Conservation (phyloP, 768 basidiomycete species). For the Rhodotorula kratochvilovae region DNA sequence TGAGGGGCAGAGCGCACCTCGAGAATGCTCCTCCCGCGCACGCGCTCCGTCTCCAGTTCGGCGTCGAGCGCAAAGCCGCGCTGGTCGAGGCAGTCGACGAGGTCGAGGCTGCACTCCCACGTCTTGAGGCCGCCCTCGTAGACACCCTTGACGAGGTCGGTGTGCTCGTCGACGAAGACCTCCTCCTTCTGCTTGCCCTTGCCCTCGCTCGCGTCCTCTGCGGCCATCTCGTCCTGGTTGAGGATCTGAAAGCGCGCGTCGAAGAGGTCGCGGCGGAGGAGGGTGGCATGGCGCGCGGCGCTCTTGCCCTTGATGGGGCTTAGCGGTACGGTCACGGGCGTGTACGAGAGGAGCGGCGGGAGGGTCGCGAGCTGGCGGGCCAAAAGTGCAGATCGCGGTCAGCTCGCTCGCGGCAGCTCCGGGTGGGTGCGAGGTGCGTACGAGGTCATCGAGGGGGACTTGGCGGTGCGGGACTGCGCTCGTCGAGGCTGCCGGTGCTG, state of each 20-base stretch:
- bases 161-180: conserved; percentile 70
- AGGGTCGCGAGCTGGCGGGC: conserved; percentile 61
- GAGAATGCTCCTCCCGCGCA: conserved; percentile 58
- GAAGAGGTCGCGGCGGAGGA: conserved; percentile 81
- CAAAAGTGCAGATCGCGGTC: background rate
- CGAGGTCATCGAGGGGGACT: conserved; percentile 45
- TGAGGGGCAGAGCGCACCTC: conserved; percentile 58
- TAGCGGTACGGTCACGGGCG: conserved; percentile 60
- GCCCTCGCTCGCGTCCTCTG: conserved; percentile 36
- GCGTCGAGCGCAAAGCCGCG: conserved; percentile 28
- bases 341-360: conserved; percentile 73
- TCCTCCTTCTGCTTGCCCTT: conserved; percentile 44
- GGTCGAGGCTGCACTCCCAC: conserved; percentile 91
- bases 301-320: conserved; percentile 34
- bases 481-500: background rate
- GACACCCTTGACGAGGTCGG: conserved; percentile 82
- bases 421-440: conserved; percentile 13
- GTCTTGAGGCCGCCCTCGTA: conserved; percentile 97
- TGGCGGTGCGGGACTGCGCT: conserved; percentile 25
- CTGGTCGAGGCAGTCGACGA: conserved; percentile 60
- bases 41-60: conserved; percentile 42
- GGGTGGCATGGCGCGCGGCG: conserved; percentile 38
- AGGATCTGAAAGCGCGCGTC: conserved; percentile 95
- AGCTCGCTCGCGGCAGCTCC: background rate
- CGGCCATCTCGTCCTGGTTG: conserved; percentile 53